Evolutionary conservation across 129 eudicot species (phyloP).

Genomic region (Sambucus nigra): DNA sequence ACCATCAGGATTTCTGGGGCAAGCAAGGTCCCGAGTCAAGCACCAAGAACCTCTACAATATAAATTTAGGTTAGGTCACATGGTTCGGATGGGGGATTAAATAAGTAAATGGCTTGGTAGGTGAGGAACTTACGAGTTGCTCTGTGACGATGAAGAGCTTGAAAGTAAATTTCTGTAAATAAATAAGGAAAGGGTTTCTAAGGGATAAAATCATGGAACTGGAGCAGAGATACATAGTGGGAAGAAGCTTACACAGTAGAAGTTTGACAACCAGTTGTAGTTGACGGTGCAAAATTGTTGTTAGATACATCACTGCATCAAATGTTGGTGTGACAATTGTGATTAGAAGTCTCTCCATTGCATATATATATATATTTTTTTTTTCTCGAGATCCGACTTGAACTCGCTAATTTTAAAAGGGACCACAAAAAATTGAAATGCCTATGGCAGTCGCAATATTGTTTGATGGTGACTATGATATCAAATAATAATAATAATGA

Average conservation of each 20-base stretch:
- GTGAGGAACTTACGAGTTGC: slow-evolving; percentile 37
- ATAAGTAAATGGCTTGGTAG: slow-evolving; percentile 4
- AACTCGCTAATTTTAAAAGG: too few species aligned
- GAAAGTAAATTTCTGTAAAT: slow-evolving; percentile 66
- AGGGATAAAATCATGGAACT: neutral
- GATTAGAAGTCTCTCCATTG: neutral
- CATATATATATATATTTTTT: too few species aligned
- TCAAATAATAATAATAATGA: neutral
- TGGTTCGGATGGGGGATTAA: neutral
- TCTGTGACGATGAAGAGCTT: slow-evolving; percentile 39
- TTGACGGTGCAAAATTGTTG: slow-evolving; percentile 51
- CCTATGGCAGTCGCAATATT: too few species aligned
- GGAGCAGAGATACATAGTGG: neutral
- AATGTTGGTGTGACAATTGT: neutral
- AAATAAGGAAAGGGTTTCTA: neutral
- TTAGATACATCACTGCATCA: slow-evolving; percentile 57
- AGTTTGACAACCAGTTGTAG: slow-evolving; percentile 28
- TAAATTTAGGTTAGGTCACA: slow-evolving; percentile 7
- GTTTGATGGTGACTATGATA: neutral
- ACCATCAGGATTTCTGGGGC: slow-evolving; percentile 42
- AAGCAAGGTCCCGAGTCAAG: slow-evolving; percentile 46
- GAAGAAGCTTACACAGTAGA: slow-evolving; percentile 44
- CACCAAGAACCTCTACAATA: slow-evolving; percentile 57
- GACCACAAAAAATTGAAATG: too few species aligned
- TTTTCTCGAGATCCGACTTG: neutral